phyloP scores from a whole-genome alignment of 116 monocot genomes.

The Posidonia oceanica region DNA sequence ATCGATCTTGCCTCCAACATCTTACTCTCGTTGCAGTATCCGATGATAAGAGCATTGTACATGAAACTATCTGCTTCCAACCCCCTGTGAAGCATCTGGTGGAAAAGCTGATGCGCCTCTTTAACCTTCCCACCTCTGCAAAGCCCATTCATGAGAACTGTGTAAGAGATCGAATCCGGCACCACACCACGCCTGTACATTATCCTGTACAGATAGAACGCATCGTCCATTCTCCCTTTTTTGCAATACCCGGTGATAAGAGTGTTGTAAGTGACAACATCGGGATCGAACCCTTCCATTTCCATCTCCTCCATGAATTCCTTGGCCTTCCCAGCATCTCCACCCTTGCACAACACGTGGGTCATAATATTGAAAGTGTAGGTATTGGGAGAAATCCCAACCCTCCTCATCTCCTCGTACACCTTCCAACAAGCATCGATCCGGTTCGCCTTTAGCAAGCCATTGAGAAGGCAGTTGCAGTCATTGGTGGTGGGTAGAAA shows the following conservation, averaged over 20 bases:
- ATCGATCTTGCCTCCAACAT: slow-evolving; percentile 36
- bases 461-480: slow-evolving; percentile 44
- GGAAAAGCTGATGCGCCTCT: slow-evolving; percentile 56
- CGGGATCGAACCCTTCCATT: slow-evolving; percentile 57
- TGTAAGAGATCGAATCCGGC: slow-evolving; percentile 64
- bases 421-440: slow-evolving; percentile 47
- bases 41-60: slow-evolving; percentile 40
- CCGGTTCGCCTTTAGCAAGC: slow-evolving; percentile 11
- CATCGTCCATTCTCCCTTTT: slow-evolving; percentile 30
- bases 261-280: slow-evolving; percentile 78
- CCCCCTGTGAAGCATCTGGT: slow-evolving; percentile 49
- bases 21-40: slow-evolving; percentile 48
- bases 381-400: slow-evolving; percentile 28
- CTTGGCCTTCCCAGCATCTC: slow-evolving; percentile 23
- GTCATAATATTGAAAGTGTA: slow-evolving; percentile 75
- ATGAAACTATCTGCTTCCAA: slow-evolving; percentile 32
- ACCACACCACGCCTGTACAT: slow-evolving; percentile 52
- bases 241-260: slow-evolving; percentile 56
- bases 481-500: slow-evolving; percentile 16
- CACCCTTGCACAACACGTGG: slow-evolving; percentile 35
- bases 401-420: slow-evolving; percentile 29
- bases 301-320: slow-evolving; percentile 73
- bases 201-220: slow-evolving; percentile 13
- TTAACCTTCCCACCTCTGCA: slow-evolving; percentile 34
- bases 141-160: slow-evolving; percentile 40